A percentile compares a stretch with the other conserved stretches of the same genome.
These are phyloP conservation scores for Cryptosporidium meleagridis DNA, from an alignment of 169 alveolate genomes.

Conservation along the genomic window DNA sequence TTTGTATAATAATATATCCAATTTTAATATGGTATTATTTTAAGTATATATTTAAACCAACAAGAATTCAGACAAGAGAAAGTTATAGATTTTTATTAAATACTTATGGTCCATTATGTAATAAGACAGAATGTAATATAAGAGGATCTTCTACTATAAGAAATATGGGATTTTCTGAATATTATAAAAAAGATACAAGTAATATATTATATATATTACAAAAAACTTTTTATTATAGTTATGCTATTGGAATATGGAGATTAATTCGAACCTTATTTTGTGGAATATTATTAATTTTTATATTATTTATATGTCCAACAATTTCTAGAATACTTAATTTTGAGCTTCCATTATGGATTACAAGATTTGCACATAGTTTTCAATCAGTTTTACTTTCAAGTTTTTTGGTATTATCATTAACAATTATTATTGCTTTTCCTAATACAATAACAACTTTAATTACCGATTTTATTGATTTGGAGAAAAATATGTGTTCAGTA, in stretches of 20 bases:
- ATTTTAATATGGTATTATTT: conserved; percentile 15
- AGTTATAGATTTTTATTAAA: conserved; percentile 48
- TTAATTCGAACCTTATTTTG: conserved; percentile 43
- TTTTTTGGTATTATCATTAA: conserved; percentile 36
- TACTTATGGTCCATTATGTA: conserved; percentile 71
- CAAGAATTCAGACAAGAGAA: conserved; percentile 71
- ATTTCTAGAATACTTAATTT: conserved; percentile 29
- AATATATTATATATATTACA: conserved; percentile 12
- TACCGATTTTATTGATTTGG: conserved; percentile 55
- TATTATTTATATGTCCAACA: conserved; percentile 57
- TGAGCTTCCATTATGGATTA: conserved; percentile 46
- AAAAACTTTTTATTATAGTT: conserved; percentile 53
- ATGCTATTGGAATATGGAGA: conserved; percentile 57
- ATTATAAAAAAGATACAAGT: conserved; percentile 29
- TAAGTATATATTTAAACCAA: conserved; percentile 64
- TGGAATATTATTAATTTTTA: conserved; percentile 30
- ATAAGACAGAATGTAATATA: conserved; percentile 53
- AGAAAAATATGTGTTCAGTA: conserved; percentile 69
- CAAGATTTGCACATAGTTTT: conserved; percentile 45
- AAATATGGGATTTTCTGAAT: conserved; percentile 55
- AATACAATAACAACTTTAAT: conserved; percentile 33
- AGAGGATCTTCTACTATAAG: conserved; percentile 63
- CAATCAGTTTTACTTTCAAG: conserved; percentile 46
- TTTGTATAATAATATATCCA: conserved; percentile 29
- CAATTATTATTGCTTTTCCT: conserved; percentile 45